Conservation (phyloP, 495 filamentous ascomycete genomes). For the Apodospora peruviana region DNA sequence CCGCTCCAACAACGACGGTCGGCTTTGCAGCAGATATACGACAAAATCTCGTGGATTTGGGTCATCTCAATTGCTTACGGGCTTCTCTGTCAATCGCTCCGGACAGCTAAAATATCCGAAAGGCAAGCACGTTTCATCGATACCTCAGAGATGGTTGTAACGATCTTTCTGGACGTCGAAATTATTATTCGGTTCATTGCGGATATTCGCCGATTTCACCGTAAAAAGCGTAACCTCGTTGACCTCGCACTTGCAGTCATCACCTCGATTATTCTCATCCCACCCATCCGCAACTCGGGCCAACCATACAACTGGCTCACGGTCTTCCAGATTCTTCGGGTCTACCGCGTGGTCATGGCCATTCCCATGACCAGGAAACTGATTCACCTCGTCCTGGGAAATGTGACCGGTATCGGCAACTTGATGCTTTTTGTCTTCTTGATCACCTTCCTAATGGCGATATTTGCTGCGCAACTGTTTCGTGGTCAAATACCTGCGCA, state of each 20-base stretch:
- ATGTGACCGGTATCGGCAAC: conserved; percentile 87
- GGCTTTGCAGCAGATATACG: conserved; percentile 60
- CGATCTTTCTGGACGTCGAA: conserved; percentile 72
- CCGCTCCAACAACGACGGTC: conserved; percentile 46
- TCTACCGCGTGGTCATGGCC: conserved; percentile 87
- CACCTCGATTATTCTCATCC: conserved; percentile 82
- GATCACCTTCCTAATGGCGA: conserved; percentile 86
- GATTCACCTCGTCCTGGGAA: conserved; percentile 83
- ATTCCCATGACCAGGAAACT: conserved; percentile 80
- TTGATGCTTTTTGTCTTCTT: conserved; percentile 94
- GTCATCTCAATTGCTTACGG: conserved; percentile 71
- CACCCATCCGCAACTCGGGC: conserved; percentile 68
- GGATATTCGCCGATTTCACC: conserved; percentile 76
- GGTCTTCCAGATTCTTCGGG: conserved; percentile 86
- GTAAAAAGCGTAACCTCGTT: conserved; percentile 64
- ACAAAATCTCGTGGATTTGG: conserved; percentile 74
- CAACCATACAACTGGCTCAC: conserved; percentile 84
- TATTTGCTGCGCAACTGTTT: conserved; percentile 91
- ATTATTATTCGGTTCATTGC: conserved; percentile 72
- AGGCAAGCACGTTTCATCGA: conserved; percentile 48
- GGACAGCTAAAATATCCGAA: conserved; percentile 65
- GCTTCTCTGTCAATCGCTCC: conserved; percentile 65
- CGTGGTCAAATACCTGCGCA: conserved; percentile 68
- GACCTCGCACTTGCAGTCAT: conserved; percentile 75
- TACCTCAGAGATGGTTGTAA: conserved; percentile 69